Percentiles rank a stretch among this genome's conserved stretches.
These are phyloP conservation scores for Alternaria triticimaculans DNA, from an alignment of 2,329 filamentous ascomycete species.

Conservation along the genomic window DNA sequence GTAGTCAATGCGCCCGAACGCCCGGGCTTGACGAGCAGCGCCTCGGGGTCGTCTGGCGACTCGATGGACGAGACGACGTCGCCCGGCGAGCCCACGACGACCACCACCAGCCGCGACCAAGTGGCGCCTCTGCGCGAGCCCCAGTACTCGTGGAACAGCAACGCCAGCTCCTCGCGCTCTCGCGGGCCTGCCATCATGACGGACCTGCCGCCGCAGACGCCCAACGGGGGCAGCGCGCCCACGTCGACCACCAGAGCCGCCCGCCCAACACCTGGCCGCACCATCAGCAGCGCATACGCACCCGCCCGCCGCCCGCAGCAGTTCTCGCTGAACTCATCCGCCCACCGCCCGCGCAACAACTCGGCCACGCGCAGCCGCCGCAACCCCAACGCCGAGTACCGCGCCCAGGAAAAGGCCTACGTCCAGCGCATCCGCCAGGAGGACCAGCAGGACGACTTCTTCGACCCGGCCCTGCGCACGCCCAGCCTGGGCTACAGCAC, in stretches of 20 bases:
- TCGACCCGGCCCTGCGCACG: slow-evolving; percentile 70
- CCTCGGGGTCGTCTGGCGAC: slow-evolving; percentile 56
- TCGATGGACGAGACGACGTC: slow-evolving; percentile 41
- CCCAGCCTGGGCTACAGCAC: slow-evolving; percentile 70
- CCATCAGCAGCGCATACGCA: slow-evolving; percentile 59
- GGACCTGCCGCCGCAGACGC: slow-evolving; percentile 34
- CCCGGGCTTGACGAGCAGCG: slow-evolving; percentile 6
- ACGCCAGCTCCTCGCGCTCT: slow-evolving; percentile 28
- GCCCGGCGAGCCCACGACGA: slow-evolving; percentile 35
- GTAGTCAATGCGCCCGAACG: slow-evolving; percentile 40
- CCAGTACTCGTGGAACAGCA: slow-evolving; percentile 33
- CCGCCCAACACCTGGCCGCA: slow-evolving; percentile 54
- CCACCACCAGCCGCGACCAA: slow-evolving; percentile 33
- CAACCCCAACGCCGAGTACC: slow-evolving; percentile 75
- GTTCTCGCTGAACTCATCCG: slow-evolving; percentile 52
- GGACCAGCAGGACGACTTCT: slow-evolving; percentile 71
- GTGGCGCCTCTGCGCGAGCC: slow-evolving; percentile 39
- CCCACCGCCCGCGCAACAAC: slow-evolving; percentile 61
- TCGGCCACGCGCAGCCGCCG: slow-evolving; percentile 62
- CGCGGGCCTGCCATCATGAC: slow-evolving; percentile 36
- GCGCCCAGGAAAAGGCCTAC: slow-evolving; percentile 92
- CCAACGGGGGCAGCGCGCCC: slow-evolving; percentile 32
- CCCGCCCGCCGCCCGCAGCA: slow-evolving; percentile 57
- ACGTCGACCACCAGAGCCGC: slow-evolving; percentile 25
- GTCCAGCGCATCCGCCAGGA: slow-evolving; percentile 89